Evolutionary conservation across 441 rosid species (phyloP), one percentile per base, ranked within the genome.

Genomic region (Euphorbia corollata): DNA sequence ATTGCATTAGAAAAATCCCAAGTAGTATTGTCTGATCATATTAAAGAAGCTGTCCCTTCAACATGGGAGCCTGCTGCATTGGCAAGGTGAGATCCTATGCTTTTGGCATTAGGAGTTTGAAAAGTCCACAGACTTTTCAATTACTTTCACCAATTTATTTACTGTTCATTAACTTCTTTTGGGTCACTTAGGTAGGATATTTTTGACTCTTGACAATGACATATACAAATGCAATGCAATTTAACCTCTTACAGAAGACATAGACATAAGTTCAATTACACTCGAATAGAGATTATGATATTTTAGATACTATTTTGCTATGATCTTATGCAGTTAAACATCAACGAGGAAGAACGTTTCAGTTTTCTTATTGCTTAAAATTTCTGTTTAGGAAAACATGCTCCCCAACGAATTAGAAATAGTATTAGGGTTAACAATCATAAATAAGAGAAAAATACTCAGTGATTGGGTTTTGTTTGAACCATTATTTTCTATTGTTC

Each of bases 51-150:
- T 43, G 97, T 94, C 43, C 99, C 99, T 56, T 71, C 97, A 5
- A 63, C 91, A 47, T 94, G 99, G 99, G 97, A 94, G 64, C 98
- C 99, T 76, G 79, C 90, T 77, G 94, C 91, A 19, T 77, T 94
- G 61, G 91, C 99, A 67, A 94, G 94, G 99, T 91, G 64, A 79
- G 70, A 51, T 39, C 59, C 60, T 47, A 30, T 48, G 15, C 47
- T 45, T 59, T 34, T 19, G 47, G 57, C 54, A 23, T 22, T 39
- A 56, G 30, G 8, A 36, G 39, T 11, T 65, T 22, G 12, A 57
- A 23, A 0, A 15, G 39, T 23, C 38, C 41, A 56, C 9, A 39
- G 13, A 41, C 4, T 11, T 41, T 41, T 20, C 39, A 39, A 56
- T 34, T 56, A 24, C 62, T 39, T 63, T n/a, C 53, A 11, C 36